Conservation (phyloP, 164 flowering plant genomes). For the Saururus chinensis region DNA sequence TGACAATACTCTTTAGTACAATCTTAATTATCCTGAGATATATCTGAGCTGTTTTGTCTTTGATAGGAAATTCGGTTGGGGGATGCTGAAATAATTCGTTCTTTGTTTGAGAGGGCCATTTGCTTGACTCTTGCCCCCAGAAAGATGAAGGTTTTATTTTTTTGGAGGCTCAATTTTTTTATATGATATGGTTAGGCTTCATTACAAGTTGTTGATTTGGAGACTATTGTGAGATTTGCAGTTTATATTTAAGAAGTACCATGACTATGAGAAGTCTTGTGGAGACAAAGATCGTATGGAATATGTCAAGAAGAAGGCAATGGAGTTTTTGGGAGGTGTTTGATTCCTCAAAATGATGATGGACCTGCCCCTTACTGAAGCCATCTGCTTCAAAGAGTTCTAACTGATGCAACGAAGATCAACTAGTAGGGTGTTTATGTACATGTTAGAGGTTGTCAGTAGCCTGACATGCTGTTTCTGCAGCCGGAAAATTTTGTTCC, state of each 20-base stretch:
- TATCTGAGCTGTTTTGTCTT: no score
- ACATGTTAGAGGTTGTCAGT: no score
- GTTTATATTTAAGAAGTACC: slow-evolving; percentile 83
- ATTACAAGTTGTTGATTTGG: not conserved
- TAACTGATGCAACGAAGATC: no score
- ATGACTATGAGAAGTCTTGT: slow-evolving; percentile 54
- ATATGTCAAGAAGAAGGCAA: slow-evolving; percentile 62
- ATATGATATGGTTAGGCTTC: not conserved
- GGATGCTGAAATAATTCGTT: slow-evolving; percentile 54
- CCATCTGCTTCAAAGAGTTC: no score
- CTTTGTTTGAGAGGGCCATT: slow-evolving; percentile 79
- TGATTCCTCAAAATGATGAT: not conserved
- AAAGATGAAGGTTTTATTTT: slow-evolving; percentile 61
- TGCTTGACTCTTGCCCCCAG: slow-evolving; percentile 62
- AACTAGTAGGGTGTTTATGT: no score
- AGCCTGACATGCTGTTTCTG: no score
- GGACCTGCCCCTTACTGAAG: no score
- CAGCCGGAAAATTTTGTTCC: no score
- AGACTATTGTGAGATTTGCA: slow-evolving; percentile 23
- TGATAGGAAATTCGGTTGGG: slow-evolving; percentile 73
- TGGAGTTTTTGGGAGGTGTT: slow-evolving; percentile 54
- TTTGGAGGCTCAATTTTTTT: not conserved
- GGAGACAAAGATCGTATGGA: slow-evolving; percentile 70
- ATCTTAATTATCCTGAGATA: not conserved
- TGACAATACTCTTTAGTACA: not conserved